These are phyloP conservation scores for Saccharomycopsis javanensis DNA, from an alignment of 805 yeast genomes.

Conservation along the genomic window DNA sequence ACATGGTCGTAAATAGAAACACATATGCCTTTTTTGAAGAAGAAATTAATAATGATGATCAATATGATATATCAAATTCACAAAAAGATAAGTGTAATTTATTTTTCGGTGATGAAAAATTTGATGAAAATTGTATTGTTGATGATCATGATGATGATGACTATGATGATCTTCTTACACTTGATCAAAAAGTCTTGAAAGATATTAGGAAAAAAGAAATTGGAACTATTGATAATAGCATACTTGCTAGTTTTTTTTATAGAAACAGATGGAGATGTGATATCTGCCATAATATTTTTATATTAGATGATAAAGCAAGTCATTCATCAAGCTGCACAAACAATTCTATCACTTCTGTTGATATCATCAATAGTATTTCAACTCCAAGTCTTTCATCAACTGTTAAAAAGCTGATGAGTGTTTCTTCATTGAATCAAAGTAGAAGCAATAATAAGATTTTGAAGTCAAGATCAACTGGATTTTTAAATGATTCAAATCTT, in stretches of 20 bases:
- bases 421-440: neutral
- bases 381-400: neutral
- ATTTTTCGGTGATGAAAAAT: neutral
- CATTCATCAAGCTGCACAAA: neutral
- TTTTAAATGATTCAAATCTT: neutral
- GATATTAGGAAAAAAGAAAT: neutral
- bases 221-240: neutral
- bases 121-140: neutral
- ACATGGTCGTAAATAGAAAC: constrained; percentile 1
- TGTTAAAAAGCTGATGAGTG: neutral
- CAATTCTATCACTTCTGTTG: neutral
- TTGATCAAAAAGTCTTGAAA: neutral
- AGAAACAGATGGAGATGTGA: neutral
- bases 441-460: neutral
- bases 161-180: neutral
- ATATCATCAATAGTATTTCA: neutral
- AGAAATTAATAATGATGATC: neutral
- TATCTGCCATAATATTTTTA: neutral
- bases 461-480: neutral
- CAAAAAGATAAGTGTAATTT: neutral
- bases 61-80: neutral
- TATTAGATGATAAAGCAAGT: neutral
- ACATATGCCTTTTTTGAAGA: neutral
- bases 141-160: neutral
- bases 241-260: constrained; percentile 1